phyloP scores from a whole-genome alignment of 192 early-diverging fungal genomes.

The Rhizophagus clarus region DNA sequence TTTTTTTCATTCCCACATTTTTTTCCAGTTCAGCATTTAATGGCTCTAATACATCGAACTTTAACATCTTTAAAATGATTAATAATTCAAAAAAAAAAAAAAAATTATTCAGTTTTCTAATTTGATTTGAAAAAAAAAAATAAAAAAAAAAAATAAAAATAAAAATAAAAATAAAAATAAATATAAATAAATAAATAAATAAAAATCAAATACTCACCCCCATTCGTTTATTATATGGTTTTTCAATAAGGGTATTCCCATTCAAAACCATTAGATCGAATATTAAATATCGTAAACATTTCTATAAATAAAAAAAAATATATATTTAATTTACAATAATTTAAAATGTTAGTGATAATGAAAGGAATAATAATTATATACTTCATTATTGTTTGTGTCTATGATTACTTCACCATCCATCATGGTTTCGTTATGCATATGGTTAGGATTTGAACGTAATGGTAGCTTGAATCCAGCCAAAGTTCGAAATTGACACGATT shows the following conservation, averaged over 20 bases:
- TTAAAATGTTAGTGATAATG: too few relatives aligned
- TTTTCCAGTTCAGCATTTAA: conserved; percentile 43
- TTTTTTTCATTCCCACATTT: conserved; percentile 39
- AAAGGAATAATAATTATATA: conserved; percentile 16
- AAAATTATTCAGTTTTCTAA: too few relatives aligned
- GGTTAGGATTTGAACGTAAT: conserved; percentile 33
- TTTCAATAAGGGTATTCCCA: conserved; percentile 51
- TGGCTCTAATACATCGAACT: conserved; percentile 59
- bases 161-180: too few relatives aligned
- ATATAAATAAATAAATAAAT: too few relatives aligned
- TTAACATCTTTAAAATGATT: conserved; percentile 50
- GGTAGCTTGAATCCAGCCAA: conserved; percentile 57
- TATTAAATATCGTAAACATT: conserved; percentile 49
- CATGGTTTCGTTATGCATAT: conserved; percentile 60
- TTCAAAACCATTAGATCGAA: conserved; percentile 67
- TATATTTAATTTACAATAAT: not conserved
- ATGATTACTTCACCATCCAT: conserved; percentile 76
- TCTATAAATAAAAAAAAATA: conserved; percentile 29
- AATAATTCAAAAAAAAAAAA: not conserved
- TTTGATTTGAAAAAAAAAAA: not conserved
- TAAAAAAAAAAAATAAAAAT: too few relatives aligned
- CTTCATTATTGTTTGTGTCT: conserved; percentile 54
- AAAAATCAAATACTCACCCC: conserved; percentile 51
- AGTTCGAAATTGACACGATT: conserved; percentile 65
- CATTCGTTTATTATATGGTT: conserved; percentile 60